Evolutionary conservation across 202 grass and related monocot species (phyloP), one percentile per base, ranked within the genome.

Genomic region (Carex arenaria): DNA sequence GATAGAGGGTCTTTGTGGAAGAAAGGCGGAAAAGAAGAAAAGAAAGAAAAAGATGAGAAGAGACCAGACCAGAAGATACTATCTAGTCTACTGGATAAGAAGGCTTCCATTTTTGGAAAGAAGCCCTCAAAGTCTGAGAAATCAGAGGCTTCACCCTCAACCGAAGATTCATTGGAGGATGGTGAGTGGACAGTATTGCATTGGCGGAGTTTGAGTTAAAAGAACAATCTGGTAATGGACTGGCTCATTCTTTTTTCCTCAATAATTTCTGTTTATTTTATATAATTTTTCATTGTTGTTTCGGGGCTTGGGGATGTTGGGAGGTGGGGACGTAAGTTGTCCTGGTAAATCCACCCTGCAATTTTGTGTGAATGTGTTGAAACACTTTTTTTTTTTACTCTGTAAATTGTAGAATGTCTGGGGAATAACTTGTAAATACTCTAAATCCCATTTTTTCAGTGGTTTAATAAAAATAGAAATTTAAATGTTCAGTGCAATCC

Each of bases 1-100:
- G 96, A 93, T 80, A 80, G 88, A 10, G 93, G 90, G 2, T 85
- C 91, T 19, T 82, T 95, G 18, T 95, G 93, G 96, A 95, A 92
- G 79, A 90, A 86, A 62, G 57, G 80, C 9, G 6, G 77, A 51
- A 95, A 93, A 72, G 91, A 95, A 64, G 92, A 93, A 53, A 95
- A 90, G 60, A 45, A 80, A 76, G 63, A 83, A 10, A 94, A 89
- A 51, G 85, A 92, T 22, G 90, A 93, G 38, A 90, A 83, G 75
- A 94, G 62, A 64, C 34, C 55, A 61, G 60, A 80, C 0, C 89
- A 91, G 34, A 89, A 95, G 85, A 91, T 92, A 19, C 88, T 98
- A 59, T 95, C 88, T 7, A 89, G 87, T 70, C 77, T 98, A 61
- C 83, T 93, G 42, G 91, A 88, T 49, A 95, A 92, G 81, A 93